A percentile compares a stretch with the other conserved stretches of the same genome.
These are phyloP conservation scores for Termitomyces sp. DNA, from an alignment of 1,284 basidiomycete genomes.

Conservation along the genomic window DNA sequence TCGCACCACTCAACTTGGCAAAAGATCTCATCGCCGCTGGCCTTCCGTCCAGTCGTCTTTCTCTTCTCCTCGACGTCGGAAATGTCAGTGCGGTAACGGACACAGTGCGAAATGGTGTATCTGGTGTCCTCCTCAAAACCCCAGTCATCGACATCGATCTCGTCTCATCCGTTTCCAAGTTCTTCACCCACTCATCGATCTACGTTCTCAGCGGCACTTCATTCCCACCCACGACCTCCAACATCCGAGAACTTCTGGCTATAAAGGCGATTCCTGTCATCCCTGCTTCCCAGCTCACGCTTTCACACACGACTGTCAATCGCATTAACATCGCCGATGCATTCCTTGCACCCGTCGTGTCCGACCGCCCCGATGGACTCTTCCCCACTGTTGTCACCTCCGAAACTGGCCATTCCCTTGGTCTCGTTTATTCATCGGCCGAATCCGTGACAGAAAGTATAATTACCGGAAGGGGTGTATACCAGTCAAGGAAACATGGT, in stretches of 20 bases:
- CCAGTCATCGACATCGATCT: conserved; percentile 62
- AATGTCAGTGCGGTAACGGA: conserved; percentile 73
- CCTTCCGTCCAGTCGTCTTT: conserved; percentile 68
- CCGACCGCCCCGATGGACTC: conserved; percentile 90
- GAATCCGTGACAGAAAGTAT: conserved; percentile 89
- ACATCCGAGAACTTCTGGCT: conserved; percentile 50
- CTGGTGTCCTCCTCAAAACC: conserved; percentile 74
- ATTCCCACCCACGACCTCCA: conserved; percentile 44
- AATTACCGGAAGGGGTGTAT: conserved; percentile 85
- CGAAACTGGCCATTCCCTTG: conserved; percentile 72
- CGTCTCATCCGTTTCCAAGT: conserved; percentile 67
- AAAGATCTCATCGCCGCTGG: conserved; percentile 57
- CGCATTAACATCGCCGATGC: conserved; percentile 80
- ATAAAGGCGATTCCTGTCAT: conserved; percentile 70
- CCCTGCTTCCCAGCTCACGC: conserved; percentile 68
- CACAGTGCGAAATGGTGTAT: conserved; percentile 64
- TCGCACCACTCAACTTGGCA: conserved; percentile 62
- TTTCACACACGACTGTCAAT: conserved; percentile 44
- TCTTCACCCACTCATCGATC: conserved; percentile 61
- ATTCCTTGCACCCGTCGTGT: conserved; percentile 77
- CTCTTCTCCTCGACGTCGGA: conserved; percentile 69
- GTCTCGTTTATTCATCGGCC: conserved; percentile 94
- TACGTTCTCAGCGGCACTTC: conserved; percentile 52
- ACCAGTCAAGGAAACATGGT: conserved; percentile 95
- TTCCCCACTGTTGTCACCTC: conserved; percentile 90